Percentiles rank a stretch among this genome's conserved stretches.
These are phyloP conservation scores for Sporothrix mexicana DNA, from an alignment of 2,329 filamentous ascomycete species.

Conservation along the genomic window DNA sequence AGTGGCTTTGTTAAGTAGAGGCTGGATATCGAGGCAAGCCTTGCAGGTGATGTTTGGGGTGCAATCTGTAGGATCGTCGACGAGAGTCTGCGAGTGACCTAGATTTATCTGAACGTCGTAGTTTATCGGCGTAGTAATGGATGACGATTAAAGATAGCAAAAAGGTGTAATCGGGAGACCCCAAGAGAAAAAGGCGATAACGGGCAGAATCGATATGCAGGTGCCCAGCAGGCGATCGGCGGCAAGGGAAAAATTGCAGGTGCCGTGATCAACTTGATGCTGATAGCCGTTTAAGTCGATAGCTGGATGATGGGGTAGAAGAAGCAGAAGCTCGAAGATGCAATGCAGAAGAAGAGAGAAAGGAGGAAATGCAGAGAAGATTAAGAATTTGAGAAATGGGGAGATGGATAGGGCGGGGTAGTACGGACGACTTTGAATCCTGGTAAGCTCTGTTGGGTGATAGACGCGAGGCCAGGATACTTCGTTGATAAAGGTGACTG, in stretches of 20 bases:
- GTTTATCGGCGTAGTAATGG: too few relatives aligned
- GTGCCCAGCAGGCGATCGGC: conserved; percentile 6
- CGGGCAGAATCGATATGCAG: neutral
- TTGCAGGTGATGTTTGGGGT: neutral
- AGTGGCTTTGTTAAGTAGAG: neutral
- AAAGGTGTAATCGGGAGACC: neutral
- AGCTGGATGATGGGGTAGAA: too few relatives aligned
- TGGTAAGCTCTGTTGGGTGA: neutral
- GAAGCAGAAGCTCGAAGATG: neutral
- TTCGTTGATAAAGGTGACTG: neutral
- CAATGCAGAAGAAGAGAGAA: neutral
- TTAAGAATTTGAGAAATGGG: neutral
- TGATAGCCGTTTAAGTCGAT: too few relatives aligned
- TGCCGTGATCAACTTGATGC: too few relatives aligned
- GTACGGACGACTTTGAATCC: conserved; percentile 1
- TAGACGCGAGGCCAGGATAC: conserved; percentile 4
- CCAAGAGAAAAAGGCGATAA: neutral
- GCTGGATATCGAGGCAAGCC: neutral
- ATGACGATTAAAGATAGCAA: neutral
- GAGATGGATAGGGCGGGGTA: conserved; percentile 13
- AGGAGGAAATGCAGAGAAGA: neutral
- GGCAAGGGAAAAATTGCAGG: neutral
- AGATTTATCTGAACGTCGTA: neutral
- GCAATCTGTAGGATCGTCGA: neutral
- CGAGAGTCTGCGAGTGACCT: neutral